Base-by-base conservation (phyloP, 164 flowering plant genomes). In the Akebia trifoliata region DNA sequence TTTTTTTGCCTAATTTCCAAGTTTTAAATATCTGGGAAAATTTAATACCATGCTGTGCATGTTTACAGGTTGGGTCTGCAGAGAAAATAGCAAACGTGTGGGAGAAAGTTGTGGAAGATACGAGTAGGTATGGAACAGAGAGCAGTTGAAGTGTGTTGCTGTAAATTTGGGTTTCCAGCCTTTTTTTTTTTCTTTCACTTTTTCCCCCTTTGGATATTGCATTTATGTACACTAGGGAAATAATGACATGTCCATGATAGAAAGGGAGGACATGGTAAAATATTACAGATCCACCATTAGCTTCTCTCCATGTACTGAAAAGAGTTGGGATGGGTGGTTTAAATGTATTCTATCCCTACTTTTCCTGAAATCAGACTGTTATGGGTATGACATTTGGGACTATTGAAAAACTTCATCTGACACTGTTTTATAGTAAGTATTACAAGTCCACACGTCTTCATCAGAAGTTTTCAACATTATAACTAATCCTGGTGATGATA, bases 31-130 rank as follows among this genome's bases (percentile, higher is more conserved):
- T n/a, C n/a, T n/a, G n/a, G n/a, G n/a, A n/a, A n/a, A n/a, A n/a
- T n/a, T n/a, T n/a, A n/a, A n/a, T n/a, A n/a, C n/a, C n/a, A n/a
- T n/a, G n/a, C n/a, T n/a, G n/a, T n/a, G n/a, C n/a, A 17, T 72
- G 30, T 65, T 64, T 38, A 56, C 83, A 93, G 98, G 96, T 81
- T 47, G 95, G 87, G 25, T 85, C 80, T 57, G 94, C 92, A 7
- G 96, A 90, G 74, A 90, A 86, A 65, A 87, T 90, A 60, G 81
- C 92, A 18, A 76, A 69, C 57, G 89, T 87, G 5, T 90, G 99
- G 97, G 70, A 61, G 39, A 83, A 80, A 61, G 84, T 93, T 68
- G 96, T 86, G 0, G 89, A 85, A 51, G 97, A 90, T 61, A 87
- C 94, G 0, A 80, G 86, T 26, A 75, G 58, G 48, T 85, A 81